Percentiles rank a stretch among this genome's conserved stretches.
Conservation (phyloP, 495 filamentous ascomycete species). For the Coniosporium apollinis region DNA sequence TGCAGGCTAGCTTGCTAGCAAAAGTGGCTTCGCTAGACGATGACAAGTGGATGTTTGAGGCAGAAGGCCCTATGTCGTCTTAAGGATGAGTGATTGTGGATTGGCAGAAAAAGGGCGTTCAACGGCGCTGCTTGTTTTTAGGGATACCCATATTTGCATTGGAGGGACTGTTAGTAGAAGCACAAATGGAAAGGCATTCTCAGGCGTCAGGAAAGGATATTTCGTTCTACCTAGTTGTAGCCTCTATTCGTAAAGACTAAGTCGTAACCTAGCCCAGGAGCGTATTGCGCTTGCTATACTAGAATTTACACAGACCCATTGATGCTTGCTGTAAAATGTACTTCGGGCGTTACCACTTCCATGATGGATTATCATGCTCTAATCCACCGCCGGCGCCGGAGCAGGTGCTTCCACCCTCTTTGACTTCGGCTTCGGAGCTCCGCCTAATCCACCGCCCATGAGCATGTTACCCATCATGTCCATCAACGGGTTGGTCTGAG, state of each 20-base stretch:
- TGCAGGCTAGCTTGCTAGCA: conserved; percentile 51
- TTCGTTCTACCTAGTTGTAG: no score
- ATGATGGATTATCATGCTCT: neutral
- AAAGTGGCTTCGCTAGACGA: conserved; percentile 60
- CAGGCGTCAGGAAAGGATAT: no score
- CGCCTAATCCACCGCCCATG: conserved; percentile 49
- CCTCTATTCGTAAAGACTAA: neutral
- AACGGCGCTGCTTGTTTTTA: neutral
- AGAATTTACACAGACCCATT: neutral
- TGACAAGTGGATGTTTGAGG: conserved; percentile 86
- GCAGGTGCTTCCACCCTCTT: conserved; percentile 31
- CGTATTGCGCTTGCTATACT: neutral
- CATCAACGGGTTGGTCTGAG: conserved; percentile 74
- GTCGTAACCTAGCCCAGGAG: neutral
- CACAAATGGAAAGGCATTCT: no score
- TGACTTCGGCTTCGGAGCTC: conserved; percentile 25
- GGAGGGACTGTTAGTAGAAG: no score
- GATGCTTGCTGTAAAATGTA: neutral
- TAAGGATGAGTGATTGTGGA: no score
- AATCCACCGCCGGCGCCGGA: conserved; percentile 39
- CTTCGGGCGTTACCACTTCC: neutral
- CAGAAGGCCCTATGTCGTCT: conserved; percentile 34
- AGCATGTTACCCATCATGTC: conserved; percentile 95
- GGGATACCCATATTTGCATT: neutral
- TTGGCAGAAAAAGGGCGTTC: neutral